Base-by-base conservation (phyloP, 2,329 filamentous ascomycete genomes). In the Alternaria triticina region DNA sequence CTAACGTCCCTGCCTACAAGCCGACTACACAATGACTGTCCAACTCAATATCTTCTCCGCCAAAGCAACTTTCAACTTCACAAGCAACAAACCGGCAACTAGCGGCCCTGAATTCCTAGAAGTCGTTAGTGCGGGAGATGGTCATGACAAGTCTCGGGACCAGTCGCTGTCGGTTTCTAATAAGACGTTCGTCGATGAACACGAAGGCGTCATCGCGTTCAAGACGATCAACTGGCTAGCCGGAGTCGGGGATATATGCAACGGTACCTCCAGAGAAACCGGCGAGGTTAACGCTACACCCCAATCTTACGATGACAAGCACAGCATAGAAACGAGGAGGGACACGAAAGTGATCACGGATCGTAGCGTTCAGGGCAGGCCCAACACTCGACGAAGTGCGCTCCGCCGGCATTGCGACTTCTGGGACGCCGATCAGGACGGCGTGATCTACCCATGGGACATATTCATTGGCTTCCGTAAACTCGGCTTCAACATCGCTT, bases 401-500 rank as follows among this genome's bases (percentile, higher is more conserved):
- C 67, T 70, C 2, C 67, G 54, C 22, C 59, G 57, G 3, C 67
- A 71, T 45, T 69, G 68, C 49, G 68, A 67, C 49, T 69, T 71
- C 57, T 70, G 68, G 66, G 62, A 69, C 43, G 44, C 46, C n/a
- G 61, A 69, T 44, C 30, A 56, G 8, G 66, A 69, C 23, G 64
- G 59, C 17, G 45, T 69, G 4, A 62, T 71, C 23, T 71, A 66
- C 12, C 68, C 68, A 10, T 70, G 64, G 68, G 62, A 71, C 27
- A 69, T 69, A 9, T 71, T 63, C 55, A 55, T 47, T 6, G 66
- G 69, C 23, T 71, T 70, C 57, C 64, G 54, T 12, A 59, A 40
- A 10, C 56, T 71, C 3, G 69, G 68, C 12, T 71, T 70, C 45
- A 58, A 64, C 46, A 30, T 66, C 23, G 17, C 47, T 5, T 58